Base-by-base conservation (phyloP, 2,329 filamentous ascomycete species). In the Penicillium sp. region DNA sequence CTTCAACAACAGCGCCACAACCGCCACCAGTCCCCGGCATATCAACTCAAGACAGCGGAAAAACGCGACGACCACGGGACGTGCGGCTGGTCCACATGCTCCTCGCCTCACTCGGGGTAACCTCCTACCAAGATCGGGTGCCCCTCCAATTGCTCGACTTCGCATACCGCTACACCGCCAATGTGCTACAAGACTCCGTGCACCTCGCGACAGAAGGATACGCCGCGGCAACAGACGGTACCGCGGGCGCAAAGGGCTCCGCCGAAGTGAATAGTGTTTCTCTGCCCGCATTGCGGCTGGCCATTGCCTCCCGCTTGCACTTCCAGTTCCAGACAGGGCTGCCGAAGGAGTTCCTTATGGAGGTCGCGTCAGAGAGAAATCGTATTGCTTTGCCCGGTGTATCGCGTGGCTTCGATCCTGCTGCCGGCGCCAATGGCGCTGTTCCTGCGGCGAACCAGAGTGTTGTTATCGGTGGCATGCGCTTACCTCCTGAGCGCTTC, bases 401-500 rank as follows among this genome's bases (percentile, higher is more conserved):
- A n/a, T 80, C 83, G 61, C 75, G 82, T 45, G 79, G 81, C 48
- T 85, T 70, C 53, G 71, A 73, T 58, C 56, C 62, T 52, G 65
- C 66, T 19, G 64, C 62, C 6, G 57, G 60, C 27, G 59, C 61
- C 51, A 62, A 63, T 68, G 53, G 70, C 61, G 59, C 63, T 44
- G 53, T 53, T 52, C 23, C 57, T 17, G 59, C 63, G 2, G 62
- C 67, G 19, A 68, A 70, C 42, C 72, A 71, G 53, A 73, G 76
- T 59, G 66, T 77, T 8, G 62, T 75, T 50, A 74, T 80, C 64
- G 78, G 79, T 66, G 85, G 85, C 3, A 76, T 87, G 58, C 75
- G 84, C 57, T 68, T 88, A 67, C 86, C 86, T 60, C 82, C 83
- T 15, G 86, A 88, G 78, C 75, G 84, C 70, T 87, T 86, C 66